phyloP scores from a whole-genome alignment of 306 rosid genomes.

The Cicer cuneatum region DNA sequence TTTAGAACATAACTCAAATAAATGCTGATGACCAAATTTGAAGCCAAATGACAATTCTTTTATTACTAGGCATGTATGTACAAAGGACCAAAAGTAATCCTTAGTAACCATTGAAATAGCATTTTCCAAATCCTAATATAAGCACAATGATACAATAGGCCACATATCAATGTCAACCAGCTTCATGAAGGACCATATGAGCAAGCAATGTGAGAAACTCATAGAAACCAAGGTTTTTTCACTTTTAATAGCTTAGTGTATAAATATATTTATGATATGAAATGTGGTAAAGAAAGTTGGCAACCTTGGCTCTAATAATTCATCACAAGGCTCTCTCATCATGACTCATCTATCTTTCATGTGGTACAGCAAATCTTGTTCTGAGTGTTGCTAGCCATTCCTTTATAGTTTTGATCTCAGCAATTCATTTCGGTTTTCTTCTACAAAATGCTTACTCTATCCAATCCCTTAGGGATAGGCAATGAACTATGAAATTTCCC shows the following conservation, averaged over 20 bases:
- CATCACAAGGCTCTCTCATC: slow-evolving; percentile 20
- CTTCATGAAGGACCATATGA: slow-evolving; percentile 37
- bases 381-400: slow-evolving; percentile 33
- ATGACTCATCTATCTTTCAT: slow-evolving; percentile 31
- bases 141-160: slow-evolving; percentile 37
- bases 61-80: slow-evolving; percentile 51
- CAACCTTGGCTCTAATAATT: slow-evolving; percentile 27
- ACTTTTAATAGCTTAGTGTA: slow-evolving; percentile 39
- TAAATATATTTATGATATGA: slow-evolving; percentile 27
- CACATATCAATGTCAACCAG: slow-evolving; percentile 41
- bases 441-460: slow-evolving; percentile 38
- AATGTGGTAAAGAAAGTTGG: slow-evolving; percentile 27
- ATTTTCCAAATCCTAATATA: slow-evolving; percentile 22
- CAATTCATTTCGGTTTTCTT: slow-evolving; percentile 34
- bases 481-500: slow-evolving; percentile 37
- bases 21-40: slow-evolving; percentile 43
- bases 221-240: slow-evolving; percentile 47
- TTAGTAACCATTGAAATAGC: slow-evolving; percentile 32
- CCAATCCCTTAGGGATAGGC: slow-evolving; percentile 46
- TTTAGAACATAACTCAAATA: slow-evolving; percentile 3
- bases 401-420: slow-evolving; percentile 43
- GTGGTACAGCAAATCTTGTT: slow-evolving; percentile 29
- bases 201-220: slow-evolving; percentile 44
- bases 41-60: slow-evolving; percentile 38
- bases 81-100: slow-evolving; percentile 50